Percentiles rank a stretch among this genome's conserved stretches.
phyloP scores from a whole-genome alignment of 257 asterid genomes.

The Apocynum venetum region DNA sequence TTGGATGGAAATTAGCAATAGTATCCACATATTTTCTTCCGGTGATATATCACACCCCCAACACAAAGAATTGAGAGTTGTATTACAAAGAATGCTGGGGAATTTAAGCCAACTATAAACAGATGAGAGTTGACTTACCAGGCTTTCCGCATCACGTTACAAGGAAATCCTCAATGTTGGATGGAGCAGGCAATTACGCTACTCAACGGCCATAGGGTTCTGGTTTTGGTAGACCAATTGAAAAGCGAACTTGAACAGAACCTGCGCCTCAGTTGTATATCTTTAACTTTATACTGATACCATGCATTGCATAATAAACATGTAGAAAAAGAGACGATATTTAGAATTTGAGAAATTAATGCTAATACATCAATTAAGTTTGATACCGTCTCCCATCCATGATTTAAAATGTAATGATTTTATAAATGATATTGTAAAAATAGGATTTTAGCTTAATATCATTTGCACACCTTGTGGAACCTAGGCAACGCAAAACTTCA shows the following conservation, averaged over 20 bases:
- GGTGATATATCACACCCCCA: constrained; percentile 47
- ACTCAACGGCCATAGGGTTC: not conserved
- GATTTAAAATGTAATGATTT: too few relatives aligned
- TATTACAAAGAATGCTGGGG: constrained; percentile 37
- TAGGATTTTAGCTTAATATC: too few relatives aligned
- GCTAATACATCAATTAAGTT: too few relatives aligned
- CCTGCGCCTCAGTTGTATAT: not conserved
- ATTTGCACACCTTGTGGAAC: too few relatives aligned
- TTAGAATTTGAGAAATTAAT: too few relatives aligned
- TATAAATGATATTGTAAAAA: too few relatives aligned
- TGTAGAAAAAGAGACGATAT: too few relatives aligned
- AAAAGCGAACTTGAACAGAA: not conserved
- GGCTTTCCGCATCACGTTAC: not conserved
- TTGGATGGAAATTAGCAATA: constrained; percentile 55
- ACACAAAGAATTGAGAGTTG: constrained; percentile 31
- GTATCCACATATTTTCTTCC: constrained; percentile 45
- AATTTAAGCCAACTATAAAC: constrained; percentile 26
- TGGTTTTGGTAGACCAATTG: not conserved
- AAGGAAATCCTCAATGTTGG: not conserved
- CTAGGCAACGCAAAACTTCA: too few relatives aligned
- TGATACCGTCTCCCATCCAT: too few relatives aligned
- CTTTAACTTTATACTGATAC: too few relatives aligned
- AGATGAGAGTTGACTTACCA: constrained; percentile 12
- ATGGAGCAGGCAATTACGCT: too few relatives aligned
- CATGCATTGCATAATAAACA: too few relatives aligned